Evolutionary conservation across 1,139 yeast genomes (phyloP), one percentile per base, ranked within the genome.

Genomic region (Hyphopichia burtonii): DNA sequence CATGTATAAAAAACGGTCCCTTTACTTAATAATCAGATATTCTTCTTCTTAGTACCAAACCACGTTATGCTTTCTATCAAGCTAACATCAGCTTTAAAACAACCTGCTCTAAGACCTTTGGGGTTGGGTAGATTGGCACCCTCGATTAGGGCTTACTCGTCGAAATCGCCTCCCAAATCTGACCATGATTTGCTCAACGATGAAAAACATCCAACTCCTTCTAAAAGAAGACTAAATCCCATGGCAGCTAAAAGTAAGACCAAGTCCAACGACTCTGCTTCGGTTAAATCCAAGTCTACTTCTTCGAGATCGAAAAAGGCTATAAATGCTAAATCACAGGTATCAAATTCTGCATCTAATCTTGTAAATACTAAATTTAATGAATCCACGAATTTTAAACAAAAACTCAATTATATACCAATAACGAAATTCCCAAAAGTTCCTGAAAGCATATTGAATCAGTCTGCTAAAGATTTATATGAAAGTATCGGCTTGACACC

Each of bases 211-310:
- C 18, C 31, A 8, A 7, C 37, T 27, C 4, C 37, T 23, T 20
- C 37, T 14, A 23, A 35, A 25, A 23, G 37, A 23, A 35, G 37
- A 35, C 11, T 39, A 36, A 27, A 17, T 27, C 5, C 38, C 4
- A 63, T 90, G 97, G 64, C 90, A 96, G 42, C 85, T 91, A 59
- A 91, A 91, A 25, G 88, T 95, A 1, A 94, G 86, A 61, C 91
- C 97, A 56, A 91, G 91, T 53, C 98, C 78, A 37, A 87, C 72
- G 47, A 91, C 83, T 9, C 97, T 71, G 11, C 66, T 22, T 12
- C 14, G 28, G 6, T 14, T 5, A 34, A 15, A 12, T 16, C 28
- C 22, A 27, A 22, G 10, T 28, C 36, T 12, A 36, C 3, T 23
- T 20, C 34, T 18, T 36, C 34, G 11, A 35, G 18, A 27, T 15